Evolutionary conservation across 768 basidiomycete genomes (phyloP).

Genomic region (Tricholoma saponaceum): DNA sequence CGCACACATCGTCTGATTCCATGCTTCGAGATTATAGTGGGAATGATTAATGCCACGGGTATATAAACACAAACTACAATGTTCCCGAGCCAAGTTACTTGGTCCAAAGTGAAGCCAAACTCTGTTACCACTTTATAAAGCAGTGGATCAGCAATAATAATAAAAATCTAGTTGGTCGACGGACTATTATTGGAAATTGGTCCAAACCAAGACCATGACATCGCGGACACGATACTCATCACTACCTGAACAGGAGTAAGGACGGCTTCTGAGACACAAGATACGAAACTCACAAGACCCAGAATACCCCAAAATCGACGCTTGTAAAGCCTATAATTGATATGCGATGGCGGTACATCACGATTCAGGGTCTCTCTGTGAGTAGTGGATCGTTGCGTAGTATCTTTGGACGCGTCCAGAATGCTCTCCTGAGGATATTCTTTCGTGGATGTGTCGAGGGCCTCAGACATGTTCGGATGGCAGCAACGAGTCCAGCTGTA

Average conservation of each 20-base stretch:
- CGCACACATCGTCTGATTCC: constrained; percentile 63
- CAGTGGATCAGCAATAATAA: background rate
- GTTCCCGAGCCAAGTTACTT: constrained; percentile 83
- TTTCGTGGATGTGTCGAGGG: background rate
- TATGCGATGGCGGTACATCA: background rate
- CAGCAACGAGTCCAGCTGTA: no score
- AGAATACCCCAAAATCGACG: constrained; percentile 61
- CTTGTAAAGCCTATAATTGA: constrained; percentile 62
- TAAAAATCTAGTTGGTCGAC: constrained; percentile 7
- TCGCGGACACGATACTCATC: constrained; percentile 57
- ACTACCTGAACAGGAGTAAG: constrained; percentile 38
- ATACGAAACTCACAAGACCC: constrained; percentile 46
- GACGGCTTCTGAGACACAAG: background rate
- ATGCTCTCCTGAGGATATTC: background rate
- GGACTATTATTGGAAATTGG: constrained; percentile 66
- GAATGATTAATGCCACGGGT: constrained; percentile 56
- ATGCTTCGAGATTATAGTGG: constrained; percentile 50
- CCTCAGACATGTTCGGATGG: no score
- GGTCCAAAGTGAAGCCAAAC: constrained; percentile 63
- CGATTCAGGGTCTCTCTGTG: background rate
- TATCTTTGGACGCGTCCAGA: no score
- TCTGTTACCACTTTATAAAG: constrained; percentile 46
- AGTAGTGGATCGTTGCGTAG: no score
- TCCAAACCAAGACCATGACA: constrained; percentile 82
- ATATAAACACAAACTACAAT: constrained; percentile 61